phyloP scores from a whole-genome alignment of 164 flowering plant genomes.

The Pachysandra terminalis region DNA sequence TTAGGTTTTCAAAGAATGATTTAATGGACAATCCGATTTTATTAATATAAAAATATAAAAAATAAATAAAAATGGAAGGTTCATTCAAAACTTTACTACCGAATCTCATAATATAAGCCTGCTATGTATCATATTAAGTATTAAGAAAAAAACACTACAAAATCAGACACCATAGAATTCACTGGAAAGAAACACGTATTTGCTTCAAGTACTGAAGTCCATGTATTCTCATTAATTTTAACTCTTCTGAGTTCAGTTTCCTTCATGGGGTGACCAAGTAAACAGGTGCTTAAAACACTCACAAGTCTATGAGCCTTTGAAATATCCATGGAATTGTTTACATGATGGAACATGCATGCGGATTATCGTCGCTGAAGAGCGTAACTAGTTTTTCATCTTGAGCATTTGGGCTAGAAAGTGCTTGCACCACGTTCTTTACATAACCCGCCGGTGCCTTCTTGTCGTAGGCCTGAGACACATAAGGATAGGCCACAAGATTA shows the following conservation, averaged over 20 bases:
- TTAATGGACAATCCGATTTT: too few species aligned
- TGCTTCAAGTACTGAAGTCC: not conserved
- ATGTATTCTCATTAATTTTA: not conserved
- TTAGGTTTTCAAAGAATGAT: too few species aligned
- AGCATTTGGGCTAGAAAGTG: conserved; percentile 33
- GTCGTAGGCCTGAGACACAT: conserved; percentile 55
- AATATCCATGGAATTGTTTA: conserved; percentile 15
- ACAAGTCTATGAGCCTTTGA: not conserved
- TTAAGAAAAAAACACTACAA: too few species aligned
- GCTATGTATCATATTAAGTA: too few species aligned
- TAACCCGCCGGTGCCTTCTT: conserved; percentile 67
- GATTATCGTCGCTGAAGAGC: conserved; percentile 73
- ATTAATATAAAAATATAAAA: too few species aligned
- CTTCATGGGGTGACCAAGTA: not conserved
- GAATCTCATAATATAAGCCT: too few species aligned
- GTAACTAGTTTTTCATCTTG: conserved; percentile 38
- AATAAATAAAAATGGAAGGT: too few species aligned
- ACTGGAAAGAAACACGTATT: too few species aligned
- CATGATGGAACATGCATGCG: conserved; percentile 72
- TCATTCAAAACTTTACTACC: too few species aligned
- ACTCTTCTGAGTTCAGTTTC: not conserved
- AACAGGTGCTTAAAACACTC: not conserved
- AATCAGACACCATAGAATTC: too few species aligned
- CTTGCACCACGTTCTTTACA: conserved; percentile 49
- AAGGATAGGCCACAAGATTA: conserved; percentile 61